A percentile compares a stretch with the other conserved stretches of the same genome.
phyloP scores from a whole-genome alignment of 1,284 basidiomycete species.

The Cutaneotrichosporon dermatis region DNA sequence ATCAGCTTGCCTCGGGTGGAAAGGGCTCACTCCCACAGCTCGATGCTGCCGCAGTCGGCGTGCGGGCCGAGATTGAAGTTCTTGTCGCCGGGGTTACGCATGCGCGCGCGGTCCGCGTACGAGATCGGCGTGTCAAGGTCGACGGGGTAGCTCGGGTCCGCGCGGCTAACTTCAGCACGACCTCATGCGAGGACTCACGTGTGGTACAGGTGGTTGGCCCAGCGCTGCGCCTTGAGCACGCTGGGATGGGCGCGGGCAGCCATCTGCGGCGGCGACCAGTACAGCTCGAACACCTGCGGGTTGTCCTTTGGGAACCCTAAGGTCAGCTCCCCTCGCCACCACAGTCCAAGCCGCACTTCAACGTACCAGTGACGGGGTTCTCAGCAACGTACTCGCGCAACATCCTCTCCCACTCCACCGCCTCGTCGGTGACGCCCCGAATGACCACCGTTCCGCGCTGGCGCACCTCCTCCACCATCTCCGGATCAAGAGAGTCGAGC shows the following conservation, averaged over 20 bases:
- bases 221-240: conserved; percentile 55
- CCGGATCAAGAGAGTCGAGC: conserved; percentile 51
- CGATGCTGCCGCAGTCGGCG: conserved; percentile 67
- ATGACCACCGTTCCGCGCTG: conserved; percentile 59
- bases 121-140: conserved; percentile 60
- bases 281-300: conserved; percentile 67
- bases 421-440: conserved; percentile 56
- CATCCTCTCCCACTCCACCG: conserved; percentile 60
- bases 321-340: conserved; percentile 51
- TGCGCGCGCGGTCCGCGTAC: conserved; percentile 72
- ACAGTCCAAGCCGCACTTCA: conserved; percentile 47
- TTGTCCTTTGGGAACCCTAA: conserved; percentile 62
- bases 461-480: conserved; percentile 54
- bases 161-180: conserved; percentile 12
- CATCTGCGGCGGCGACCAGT: conserved; percentile 60
- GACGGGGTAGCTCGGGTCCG: conserved; percentile 42
- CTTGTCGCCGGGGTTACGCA: conserved; percentile 65
- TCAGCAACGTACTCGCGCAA: neutral
- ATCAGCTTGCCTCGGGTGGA: neutral
- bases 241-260: conserved; percentile 69
- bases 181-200: conserved; percentile 16
- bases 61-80: conserved; percentile 68
- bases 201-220: conserved; percentile 60
- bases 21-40: conserved; percentile 63
- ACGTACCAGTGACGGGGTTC: conserved; percentile 50